phyloP scores from a whole-genome alignment of 306 rosid genomes.

The Cucumis sativus region Cucumber_9930_V3 NC_026657.2:32108001-32108500 shows the following conservation, averaged over 20 bases:
- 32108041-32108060: conserved; percentile 55
- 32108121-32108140: background rate
- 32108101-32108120: too few relatives aligned
- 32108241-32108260: conserved; percentile 97
- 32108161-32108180: background rate
- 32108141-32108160: background rate
- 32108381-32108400: conserved; percentile 89
- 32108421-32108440: background rate
- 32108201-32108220: conserved; percentile 77
- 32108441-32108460: background rate
- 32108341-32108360: conserved; percentile 98
- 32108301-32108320: background rate
- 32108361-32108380: conserved; percentile 89
- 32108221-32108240: conserved; percentile 98
- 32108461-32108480: background rate
- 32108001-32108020: conserved; percentile 20
- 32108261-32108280: conserved; percentile 9
- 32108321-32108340: conserved; percentile 20
- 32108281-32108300: background rate
- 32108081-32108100: conserved; percentile 28
- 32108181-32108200: conserved; percentile 79
- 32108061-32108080: conserved; percentile 51
- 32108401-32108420: conserved; percentile 36
- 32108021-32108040: conserved; percentile 35
- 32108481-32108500: background rate